These are phyloP conservation scores for Purpureocillium takamizusanense DNA, from an alignment of 2,329 filamentous ascomycete species.

Conservation along the genomic window DNA sequence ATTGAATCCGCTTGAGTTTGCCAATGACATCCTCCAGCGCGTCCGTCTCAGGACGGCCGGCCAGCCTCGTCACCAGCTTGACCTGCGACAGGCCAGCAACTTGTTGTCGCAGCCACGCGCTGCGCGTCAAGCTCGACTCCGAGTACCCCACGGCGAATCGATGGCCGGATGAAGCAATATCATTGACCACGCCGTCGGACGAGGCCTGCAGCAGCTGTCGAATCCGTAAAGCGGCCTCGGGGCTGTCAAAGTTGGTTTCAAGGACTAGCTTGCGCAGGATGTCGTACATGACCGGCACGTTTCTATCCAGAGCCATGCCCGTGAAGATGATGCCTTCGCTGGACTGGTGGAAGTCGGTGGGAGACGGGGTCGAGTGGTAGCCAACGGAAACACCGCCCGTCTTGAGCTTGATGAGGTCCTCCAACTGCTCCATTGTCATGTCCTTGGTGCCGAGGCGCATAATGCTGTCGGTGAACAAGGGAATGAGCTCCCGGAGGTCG, in stretches of 20 bases:
- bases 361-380: conserved; percentile 74
- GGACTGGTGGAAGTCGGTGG: conserved; percentile 59
- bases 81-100: conserved; percentile 87
- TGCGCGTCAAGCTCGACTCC: conserved; percentile 66
- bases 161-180: conserved; percentile 85
- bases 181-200: conserved; percentile 83
- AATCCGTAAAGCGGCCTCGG: conserved; percentile 73
- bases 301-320: conserved; percentile 81
- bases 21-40: conserved; percentile 65
- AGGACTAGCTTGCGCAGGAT: conserved; percentile 70
- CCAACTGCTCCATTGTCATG: conserved; percentile 86
- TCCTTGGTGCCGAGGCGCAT: conserved; percentile 87
- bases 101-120: conserved; percentile 69
- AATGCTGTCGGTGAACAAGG: conserved; percentile 83
- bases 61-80: conserved; percentile 71
- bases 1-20: conserved; percentile 80
- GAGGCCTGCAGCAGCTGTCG: conserved; percentile 78
- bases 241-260: conserved; percentile 83
- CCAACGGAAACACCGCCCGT: conserved; percentile 83
- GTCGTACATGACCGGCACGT: conserved; percentile 85
- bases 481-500: conserved; percentile 75
- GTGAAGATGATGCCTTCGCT: conserved; percentile 77
- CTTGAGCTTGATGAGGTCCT: conserved; percentile 92
- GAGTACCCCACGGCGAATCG: conserved; percentile 77
- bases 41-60: conserved; percentile 60